phyloP scores from a whole-genome alignment of 2,329 filamentous ascomycete species.

The Gnomoniopsis sp. region DNA sequence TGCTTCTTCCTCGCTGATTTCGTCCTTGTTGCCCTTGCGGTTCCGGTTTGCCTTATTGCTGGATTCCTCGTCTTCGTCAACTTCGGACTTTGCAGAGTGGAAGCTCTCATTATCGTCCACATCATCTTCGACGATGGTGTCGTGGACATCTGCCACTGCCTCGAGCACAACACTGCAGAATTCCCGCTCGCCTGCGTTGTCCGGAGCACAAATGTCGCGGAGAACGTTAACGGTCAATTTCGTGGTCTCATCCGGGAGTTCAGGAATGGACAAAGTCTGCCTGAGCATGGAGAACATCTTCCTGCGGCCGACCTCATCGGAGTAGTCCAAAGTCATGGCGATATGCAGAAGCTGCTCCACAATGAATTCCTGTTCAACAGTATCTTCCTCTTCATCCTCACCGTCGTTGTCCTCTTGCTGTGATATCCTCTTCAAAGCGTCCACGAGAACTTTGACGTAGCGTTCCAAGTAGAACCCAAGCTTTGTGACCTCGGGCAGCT shows the following conservation, averaged over 20 bases:
- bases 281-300: slow-evolving; percentile 94
- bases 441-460: slow-evolving; percentile 68
- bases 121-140: slow-evolving; percentile 69
- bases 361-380: slow-evolving; percentile 89
- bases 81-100: slow-evolving; percentile 85
- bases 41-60: slow-evolving; percentile 32
- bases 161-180: slow-evolving; percentile 86
- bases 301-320: slow-evolving; percentile 90
- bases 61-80: slow-evolving; percentile 63
- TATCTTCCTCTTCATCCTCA: slow-evolving; percentile 73
- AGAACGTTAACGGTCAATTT: slow-evolving; percentile 82
- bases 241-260: slow-evolving; percentile 88
- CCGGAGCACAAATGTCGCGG: slow-evolving; percentile 75
- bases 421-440: slow-evolving; percentile 57
- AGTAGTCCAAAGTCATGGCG: slow-evolving; percentile 87
- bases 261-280: slow-evolving; percentile 78
- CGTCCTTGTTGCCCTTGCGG: slow-evolving; percentile 37
- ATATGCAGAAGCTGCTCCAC: slow-evolving; percentile 94
- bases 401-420: slow-evolving; percentile 53
- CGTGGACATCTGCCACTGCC: slow-evolving; percentile 93
- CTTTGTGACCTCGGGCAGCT: slow-evolving; percentile 90
- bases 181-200: slow-evolving; percentile 71
- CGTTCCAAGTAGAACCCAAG: slow-evolving; percentile 83
- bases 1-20: slow-evolving; percentile 61
- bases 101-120: slow-evolving; percentile 78